Conservation (phyloP, 129 eudicot species). For the Silybum marianum region DNA sequence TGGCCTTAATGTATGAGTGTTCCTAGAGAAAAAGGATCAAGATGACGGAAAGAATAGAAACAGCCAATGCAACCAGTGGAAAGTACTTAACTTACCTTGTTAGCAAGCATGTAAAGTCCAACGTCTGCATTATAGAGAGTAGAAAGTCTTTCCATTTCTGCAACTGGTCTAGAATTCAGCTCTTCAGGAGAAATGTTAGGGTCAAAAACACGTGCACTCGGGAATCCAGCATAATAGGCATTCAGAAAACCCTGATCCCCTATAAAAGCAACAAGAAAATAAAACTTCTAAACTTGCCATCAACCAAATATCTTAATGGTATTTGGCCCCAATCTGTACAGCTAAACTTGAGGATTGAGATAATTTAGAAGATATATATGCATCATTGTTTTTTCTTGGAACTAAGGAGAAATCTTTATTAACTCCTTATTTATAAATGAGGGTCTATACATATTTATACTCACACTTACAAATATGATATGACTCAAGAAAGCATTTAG, state of each 20-base stretch:
- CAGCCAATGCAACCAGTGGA: neutral
- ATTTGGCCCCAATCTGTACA: too few relatives aligned
- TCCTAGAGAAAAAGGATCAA: neutral
- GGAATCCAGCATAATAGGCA: slow-evolving; percentile 80
- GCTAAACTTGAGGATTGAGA: too few relatives aligned
- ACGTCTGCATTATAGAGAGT: slow-evolving; percentile 95
- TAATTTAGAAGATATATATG: neutral
- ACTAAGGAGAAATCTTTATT: neutral
- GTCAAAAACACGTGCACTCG: slow-evolving; percentile 82
- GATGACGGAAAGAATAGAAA: neutral
- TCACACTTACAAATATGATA: too few relatives aligned
- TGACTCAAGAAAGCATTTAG: neutral
- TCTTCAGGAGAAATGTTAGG: slow-evolving; percentile 63
- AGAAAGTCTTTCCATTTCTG: slow-evolving; percentile 94
- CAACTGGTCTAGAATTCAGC: slow-evolving; percentile 68
- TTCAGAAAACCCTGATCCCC: slow-evolving; percentile 98
- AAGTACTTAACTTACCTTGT: slow-evolving; percentile 56
- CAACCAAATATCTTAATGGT: neutral
- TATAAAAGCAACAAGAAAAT: slow-evolving; percentile 30
- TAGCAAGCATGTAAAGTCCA: slow-evolving; percentile 99
- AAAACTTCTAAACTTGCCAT: neutral
- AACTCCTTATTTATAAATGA: neutral
- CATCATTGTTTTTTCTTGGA: neutral
- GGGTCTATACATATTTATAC: too few relatives aligned
- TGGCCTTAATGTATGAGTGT: neutral